Conservation (phyloP, 2,329 filamentous ascomycete species). For the Fusarium nodosum region DNA sequence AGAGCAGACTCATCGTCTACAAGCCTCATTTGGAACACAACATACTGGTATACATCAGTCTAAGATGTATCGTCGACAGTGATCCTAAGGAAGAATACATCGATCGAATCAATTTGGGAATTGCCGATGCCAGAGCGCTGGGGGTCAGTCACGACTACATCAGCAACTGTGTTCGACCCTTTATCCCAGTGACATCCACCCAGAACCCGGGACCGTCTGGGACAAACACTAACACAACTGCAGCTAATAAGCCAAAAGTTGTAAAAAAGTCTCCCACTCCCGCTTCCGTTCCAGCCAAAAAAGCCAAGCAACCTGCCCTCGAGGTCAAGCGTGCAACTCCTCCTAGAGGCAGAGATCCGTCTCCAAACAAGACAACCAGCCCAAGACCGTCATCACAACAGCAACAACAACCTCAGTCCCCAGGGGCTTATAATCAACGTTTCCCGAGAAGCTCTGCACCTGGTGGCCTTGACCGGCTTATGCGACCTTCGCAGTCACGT, state of each 20-base stretch:
- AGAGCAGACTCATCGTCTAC: constrained; percentile 33
- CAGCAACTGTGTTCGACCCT: constrained; percentile 55
- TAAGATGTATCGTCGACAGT: constrained; percentile 52
- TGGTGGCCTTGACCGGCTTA: constrained; percentile 15
- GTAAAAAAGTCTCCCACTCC: constrained; percentile 25
- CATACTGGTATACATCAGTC: constrained; percentile 59
- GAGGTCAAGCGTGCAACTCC: constrained; percentile 34
- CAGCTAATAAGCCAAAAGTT: constrained; percentile 36
- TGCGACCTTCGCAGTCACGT: constrained; percentile 18
- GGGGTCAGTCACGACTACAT: constrained; percentile 56
- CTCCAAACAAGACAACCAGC: constrained; percentile 39
- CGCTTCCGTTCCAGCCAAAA: constrained; percentile 25
- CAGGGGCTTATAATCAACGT: constrained; percentile 16
- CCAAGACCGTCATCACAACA: constrained; percentile 12
- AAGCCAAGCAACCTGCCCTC: constrained; percentile 32
- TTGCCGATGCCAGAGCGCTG: constrained; percentile 55
- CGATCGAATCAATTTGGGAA: constrained; percentile 56
- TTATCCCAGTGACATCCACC: constrained; percentile 49
- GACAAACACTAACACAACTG: constrained; percentile 4
- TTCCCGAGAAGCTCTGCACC: constrained; percentile 14
- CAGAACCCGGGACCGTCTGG: constrained; percentile 24
- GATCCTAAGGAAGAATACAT: constrained; percentile 58
- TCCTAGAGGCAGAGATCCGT: constrained; percentile 43
- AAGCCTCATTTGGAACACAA: constrained; percentile 49
- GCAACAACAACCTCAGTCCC: constrained; percentile 8